phyloP scores from a whole-genome alignment of 75 land plant species.

The Pinus taeda region DNA sequence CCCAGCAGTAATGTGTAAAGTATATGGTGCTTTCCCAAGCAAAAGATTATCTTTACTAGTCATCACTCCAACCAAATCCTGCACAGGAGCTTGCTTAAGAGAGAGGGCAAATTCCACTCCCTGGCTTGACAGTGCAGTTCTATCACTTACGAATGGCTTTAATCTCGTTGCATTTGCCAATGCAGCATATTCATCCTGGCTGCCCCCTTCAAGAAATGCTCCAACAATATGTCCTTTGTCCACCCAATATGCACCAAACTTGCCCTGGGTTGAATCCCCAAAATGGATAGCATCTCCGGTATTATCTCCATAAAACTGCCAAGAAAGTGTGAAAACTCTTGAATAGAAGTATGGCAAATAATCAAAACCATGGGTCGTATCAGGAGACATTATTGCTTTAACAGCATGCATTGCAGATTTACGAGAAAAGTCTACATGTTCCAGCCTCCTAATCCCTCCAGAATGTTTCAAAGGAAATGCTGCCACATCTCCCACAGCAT shows the following conservation, averaged over 20 bases:
- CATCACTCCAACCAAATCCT: slow-evolving; percentile 6
- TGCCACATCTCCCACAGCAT: slow-evolving; percentile 93
- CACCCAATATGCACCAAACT: slow-evolving; percentile 93
- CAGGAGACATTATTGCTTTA: slow-evolving; percentile 66
- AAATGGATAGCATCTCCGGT: slow-evolving; percentile 70
- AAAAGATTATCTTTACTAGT: slow-evolving; percentile 8
- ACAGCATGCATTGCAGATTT: slow-evolving; percentile 89
- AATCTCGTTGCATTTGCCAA: slow-evolving; percentile 61
- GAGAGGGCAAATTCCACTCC: slow-evolving; percentile 59
- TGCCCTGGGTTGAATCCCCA: slow-evolving; percentile 49
- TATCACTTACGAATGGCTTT: slow-evolving; percentile 46
- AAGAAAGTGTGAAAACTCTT: slow-evolving; percentile 75
- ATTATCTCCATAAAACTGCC: slow-evolving; percentile 97
- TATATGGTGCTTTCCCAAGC: slow-evolving; percentile 36
- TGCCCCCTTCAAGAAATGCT: slow-evolving; percentile 86
- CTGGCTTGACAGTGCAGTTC: slow-evolving; percentile 41
- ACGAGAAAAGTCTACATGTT: slow-evolving; percentile 91
- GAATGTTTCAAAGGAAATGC: slow-evolving; percentile 81
- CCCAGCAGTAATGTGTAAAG: slow-evolving; percentile 57
- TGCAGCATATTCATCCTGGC: slow-evolving; percentile 72
- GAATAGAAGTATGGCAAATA: slow-evolving; percentile 94
- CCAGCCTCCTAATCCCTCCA: slow-evolving; percentile 70
- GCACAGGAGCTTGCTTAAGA: slow-evolving; percentile 12
- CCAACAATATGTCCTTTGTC: slow-evolving; percentile 72
- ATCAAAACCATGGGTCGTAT: slow-evolving; percentile 58